Conservation (phyloP, 2,329 filamentous ascomycete genomes). For the Fusarium sp. region DNA sequence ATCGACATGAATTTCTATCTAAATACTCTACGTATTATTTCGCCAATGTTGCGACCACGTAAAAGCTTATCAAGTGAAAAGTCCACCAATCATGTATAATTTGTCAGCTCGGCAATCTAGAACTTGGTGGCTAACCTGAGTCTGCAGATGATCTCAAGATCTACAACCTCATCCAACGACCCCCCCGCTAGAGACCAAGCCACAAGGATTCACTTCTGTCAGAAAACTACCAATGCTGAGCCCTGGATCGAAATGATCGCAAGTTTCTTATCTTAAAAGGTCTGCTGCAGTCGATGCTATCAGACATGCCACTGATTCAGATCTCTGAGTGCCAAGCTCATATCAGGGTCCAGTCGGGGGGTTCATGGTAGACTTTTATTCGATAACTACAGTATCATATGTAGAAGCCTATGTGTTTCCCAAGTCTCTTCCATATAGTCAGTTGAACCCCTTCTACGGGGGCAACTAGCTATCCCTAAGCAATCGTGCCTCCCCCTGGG, state of each 20-base stretch:
- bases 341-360: not conserved
- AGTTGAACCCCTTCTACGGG: too few relatives aligned
- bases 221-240: too few relatives aligned
- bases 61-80: not conserved
- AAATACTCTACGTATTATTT: not conserved
- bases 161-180: not conserved
- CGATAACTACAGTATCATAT: not conserved
- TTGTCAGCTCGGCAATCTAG: slow-evolving; percentile 11
- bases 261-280: too few relatives aligned
- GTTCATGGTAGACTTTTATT: not conserved
- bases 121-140: slow-evolving; percentile 4
- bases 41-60: not conserved
- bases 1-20: not conserved
- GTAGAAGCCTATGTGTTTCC: not conserved
- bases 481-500: not conserved
- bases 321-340: not conserved
- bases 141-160: slow-evolving; percentile 3
- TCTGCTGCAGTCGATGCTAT: too few relatives aligned
- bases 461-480: too few relatives aligned
- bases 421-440: too few relatives aligned
- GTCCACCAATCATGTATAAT: slow-evolving; percentile 8
- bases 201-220: too few relatives aligned
- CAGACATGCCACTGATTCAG: too few relatives aligned
- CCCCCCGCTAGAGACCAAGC: not conserved
- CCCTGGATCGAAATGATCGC: too few relatives aligned